Evolutionary conservation across 805 yeast species (phyloP).

Genomic region (Tetrapisispora namnaoensis): DNA sequence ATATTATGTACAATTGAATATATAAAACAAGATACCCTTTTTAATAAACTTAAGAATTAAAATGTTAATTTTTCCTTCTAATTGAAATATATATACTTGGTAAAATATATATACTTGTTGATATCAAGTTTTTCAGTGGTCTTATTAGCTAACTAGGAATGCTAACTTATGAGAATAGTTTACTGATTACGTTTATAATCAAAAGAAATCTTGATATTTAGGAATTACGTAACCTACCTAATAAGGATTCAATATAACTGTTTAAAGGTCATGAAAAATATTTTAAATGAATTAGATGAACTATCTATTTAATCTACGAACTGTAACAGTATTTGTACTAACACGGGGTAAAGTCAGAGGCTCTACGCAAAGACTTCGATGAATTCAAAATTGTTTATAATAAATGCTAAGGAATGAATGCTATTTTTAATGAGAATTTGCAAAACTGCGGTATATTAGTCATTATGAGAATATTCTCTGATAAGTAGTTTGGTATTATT

Average conservation of each 20-base stretch:
- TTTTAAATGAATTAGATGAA: neutral
- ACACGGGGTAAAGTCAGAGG: neutral
- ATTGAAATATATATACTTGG: neutral
- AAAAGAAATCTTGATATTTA: too few species aligned
- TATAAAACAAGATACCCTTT: neutral
- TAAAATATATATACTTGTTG: too few species aligned
- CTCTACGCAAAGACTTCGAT: neutral
- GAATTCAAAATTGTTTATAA: neutral
- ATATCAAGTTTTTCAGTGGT: too few species aligned
- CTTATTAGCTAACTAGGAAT: too few species aligned
- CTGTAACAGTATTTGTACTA: neutral
- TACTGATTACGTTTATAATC: too few species aligned
- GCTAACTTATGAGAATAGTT: too few species aligned
- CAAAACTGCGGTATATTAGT: neutral
- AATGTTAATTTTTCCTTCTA: neutral
- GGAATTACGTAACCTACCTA: too few species aligned
- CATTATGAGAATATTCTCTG: neutral
- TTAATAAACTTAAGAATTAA: too few species aligned
- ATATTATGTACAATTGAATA: too few species aligned
- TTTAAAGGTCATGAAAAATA: neutral
- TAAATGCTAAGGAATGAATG: slow-evolving; percentile 4
- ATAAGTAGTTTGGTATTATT: neutral
- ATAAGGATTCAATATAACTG: too few species aligned
- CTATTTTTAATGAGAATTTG: slow-evolving; percentile 1
- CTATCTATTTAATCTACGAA: slow-evolving; percentile 1